Evolutionary conservation across 164 flowering plant genomes (phyloP), one percentile per base, ranked within the genome.

Genomic region (Dillenia turbinata): DNA sequence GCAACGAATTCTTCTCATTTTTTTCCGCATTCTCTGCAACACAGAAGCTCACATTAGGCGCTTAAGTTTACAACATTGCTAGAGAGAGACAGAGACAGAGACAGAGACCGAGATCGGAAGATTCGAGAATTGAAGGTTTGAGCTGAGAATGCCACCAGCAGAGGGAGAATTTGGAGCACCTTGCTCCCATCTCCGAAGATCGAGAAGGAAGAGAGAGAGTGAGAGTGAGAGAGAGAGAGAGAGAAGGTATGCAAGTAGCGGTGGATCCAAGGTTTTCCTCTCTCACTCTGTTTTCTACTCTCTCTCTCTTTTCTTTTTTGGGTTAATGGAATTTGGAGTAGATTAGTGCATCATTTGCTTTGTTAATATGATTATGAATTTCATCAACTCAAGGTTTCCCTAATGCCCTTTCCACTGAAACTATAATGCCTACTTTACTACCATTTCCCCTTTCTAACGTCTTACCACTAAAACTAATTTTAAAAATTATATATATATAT

Each of bases 131-230:
- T 26, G 87, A 66, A 12, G 89, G 66, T 53, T 85, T 81, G 68
- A 85, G 79, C 59, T 79, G 80, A 24, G 90, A 77, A n/a, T 79
- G 81, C 78, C 86, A 85, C 92, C 89, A 89, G 70, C 96, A 89
- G 66, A 80, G 49, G 9, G 90, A 75, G 67, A 85, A 83, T 64
- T 78, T 89, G 54, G 96, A 89, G 72, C 96, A 89, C 8, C 85
- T 74, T 45, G 76, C 90, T 59, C 96, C 96, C 96, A 89, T 89
- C 73, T 70, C 56, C 47, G 16, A 63, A 26, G 70, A 57, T 56
- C 56, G 61, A 63, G 14, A 47, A 47, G 16, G 15, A 49, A 47
- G 59, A 56, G 58, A 19, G 65, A 11, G 11, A 33, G 48, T 8
- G 59, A 52, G 7, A 62, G 56, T 57, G 53, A 16, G 19, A 52